Conservation (phyloP, 2,329 filamentous ascomycete species). For the Curvularia verruculosa region DNA sequence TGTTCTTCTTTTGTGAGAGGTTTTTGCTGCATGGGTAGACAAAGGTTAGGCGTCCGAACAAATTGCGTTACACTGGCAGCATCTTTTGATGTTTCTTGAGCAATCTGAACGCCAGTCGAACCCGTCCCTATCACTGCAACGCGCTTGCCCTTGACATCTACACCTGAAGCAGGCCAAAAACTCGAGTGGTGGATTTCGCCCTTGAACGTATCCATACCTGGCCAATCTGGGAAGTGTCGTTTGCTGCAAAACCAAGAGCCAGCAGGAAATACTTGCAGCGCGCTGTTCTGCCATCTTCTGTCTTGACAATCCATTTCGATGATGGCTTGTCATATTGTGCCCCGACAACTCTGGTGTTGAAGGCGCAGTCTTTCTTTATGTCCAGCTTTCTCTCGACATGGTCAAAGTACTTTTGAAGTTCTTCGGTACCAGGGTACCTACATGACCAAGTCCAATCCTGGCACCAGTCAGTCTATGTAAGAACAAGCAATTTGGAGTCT, state of each 20-base stretch:
- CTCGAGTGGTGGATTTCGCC: slow-evolving; percentile 66
- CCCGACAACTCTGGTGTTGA: slow-evolving; percentile 61
- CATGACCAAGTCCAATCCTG: slow-evolving; percentile 63
- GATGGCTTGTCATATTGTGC: slow-evolving; percentile 58
- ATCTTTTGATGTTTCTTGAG: slow-evolving; percentile 63
- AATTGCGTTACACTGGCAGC: slow-evolving; percentile 64
- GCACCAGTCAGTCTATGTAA: not conserved
- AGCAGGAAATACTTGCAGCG: slow-evolving; percentile 60
- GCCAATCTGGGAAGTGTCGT: slow-evolving; percentile 66
- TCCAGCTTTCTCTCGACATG: slow-evolving; percentile 62
- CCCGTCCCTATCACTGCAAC: slow-evolving; percentile 70
- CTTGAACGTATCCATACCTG: slow-evolving; percentile 65
- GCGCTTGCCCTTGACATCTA: slow-evolving; percentile 64
- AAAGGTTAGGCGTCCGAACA: slow-evolving; percentile 70
- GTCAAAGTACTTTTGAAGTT: slow-evolving; percentile 65
- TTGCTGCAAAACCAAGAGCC: slow-evolving; percentile 64
- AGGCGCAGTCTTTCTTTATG: slow-evolving; percentile 63
- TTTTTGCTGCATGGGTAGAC: slow-evolving; percentile 65
- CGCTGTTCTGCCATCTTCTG: slow-evolving; percentile 58
- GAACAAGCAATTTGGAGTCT: not conserved
- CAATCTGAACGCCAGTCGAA: slow-evolving; percentile 68
- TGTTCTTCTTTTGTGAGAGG: slow-evolving; percentile 60
- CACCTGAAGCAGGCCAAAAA: slow-evolving; percentile 64
- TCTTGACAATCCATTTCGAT: slow-evolving; percentile 59
- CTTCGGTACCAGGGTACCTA: slow-evolving; percentile 59